phyloP scores from a whole-genome alignment of 2,329 filamentous ascomycete genomes.

The Nothophaeocryptopus gaeumannii region DNA sequence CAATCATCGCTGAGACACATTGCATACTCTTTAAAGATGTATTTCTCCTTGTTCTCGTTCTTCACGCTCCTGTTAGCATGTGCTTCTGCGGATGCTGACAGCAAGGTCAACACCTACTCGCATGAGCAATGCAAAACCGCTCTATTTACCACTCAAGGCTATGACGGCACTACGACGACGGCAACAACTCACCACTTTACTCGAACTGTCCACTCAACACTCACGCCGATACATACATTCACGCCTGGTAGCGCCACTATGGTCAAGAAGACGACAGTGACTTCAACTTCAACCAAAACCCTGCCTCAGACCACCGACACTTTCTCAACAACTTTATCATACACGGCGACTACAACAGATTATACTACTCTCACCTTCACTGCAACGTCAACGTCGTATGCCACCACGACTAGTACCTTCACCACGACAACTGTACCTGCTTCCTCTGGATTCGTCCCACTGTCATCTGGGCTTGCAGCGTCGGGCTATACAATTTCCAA shows the following conservation, averaged over 20 bases:
- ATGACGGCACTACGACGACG: not conserved
- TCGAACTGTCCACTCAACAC: not conserved
- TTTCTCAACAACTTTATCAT: constrained; percentile 10
- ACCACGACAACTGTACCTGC: constrained; percentile 12
- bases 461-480: constrained; percentile 14
- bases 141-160: not conserved
- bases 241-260: constrained; percentile 1
- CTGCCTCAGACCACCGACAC: constrained; percentile 14
- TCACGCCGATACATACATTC: constrained; percentile 1
- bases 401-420: constrained; percentile 14
- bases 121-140: constrained; percentile 2
- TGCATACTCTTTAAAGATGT: not conserved
- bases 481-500: constrained; percentile 10
- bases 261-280: constrained; percentile 5
- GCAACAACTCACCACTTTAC: not conserved
- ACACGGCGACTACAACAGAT: constrained; percentile 11
- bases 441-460: constrained; percentile 10
- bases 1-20: no score
- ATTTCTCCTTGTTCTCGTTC: not conserved
- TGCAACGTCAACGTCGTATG: constrained; percentile 1
- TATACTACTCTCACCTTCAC: constrained; percentile 14
- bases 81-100: constrained; percentile 1
- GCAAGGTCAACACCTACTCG: constrained; percentile 3
- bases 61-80: not conserved
- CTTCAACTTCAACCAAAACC: constrained; percentile 4